phyloP scores from a whole-genome alignment of 2,329 filamentous ascomycete genomes.

The Thermothelomyces thermophilus region DNA sequence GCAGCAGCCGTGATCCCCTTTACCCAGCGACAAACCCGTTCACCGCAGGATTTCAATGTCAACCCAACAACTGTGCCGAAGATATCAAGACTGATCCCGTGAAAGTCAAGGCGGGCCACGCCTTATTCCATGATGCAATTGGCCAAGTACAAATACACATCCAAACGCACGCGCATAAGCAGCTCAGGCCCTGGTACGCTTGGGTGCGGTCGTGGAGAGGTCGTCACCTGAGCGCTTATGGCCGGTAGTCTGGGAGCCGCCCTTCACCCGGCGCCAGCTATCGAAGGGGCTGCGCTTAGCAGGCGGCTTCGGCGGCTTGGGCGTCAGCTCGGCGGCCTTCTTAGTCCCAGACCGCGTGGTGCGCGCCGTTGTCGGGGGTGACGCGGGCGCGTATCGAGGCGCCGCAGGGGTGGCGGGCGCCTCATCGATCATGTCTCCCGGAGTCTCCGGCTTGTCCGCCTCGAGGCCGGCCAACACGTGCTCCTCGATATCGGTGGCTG shows the following conservation, averaged over 20 bases:
- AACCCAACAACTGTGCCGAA: neutral
- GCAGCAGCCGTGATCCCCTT: neutral
- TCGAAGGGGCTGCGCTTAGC: slow-evolving; percentile 54
- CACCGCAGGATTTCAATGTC: slow-evolving; percentile 4
- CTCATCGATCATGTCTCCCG: slow-evolving; percentile 33
- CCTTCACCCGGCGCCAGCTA: slow-evolving; percentile 61
- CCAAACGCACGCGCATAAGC: neutral
- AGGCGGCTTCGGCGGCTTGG: slow-evolving; percentile 33
- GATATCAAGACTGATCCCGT: slow-evolving; percentile 5
- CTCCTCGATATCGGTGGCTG: slow-evolving; percentile 53
- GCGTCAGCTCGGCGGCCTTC: slow-evolving; percentile 37
- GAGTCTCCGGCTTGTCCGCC: slow-evolving; percentile 31
- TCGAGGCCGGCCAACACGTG: slow-evolving; percentile 29
- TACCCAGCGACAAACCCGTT: neutral
- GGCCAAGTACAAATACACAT: neutral
- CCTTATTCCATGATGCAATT: slow-evolving; percentile 4
- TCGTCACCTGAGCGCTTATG: slow-evolving; percentile 39
- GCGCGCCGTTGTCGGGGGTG: slow-evolving; percentile 57
- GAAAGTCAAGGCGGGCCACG: slow-evolving; percentile 5
- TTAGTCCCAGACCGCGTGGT: slow-evolving; percentile 52
- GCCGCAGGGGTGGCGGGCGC: slow-evolving; percentile 45
- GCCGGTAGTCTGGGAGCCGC: slow-evolving; percentile 33
- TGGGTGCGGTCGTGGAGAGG: slow-evolving; percentile 29
- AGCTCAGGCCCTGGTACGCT: slow-evolving; percentile 32
- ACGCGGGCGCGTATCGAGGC: slow-evolving; percentile 49